phyloP scores from a whole-genome alignment of 1,284 basidiomycete genomes.

The Apiotrichum veenhuisii region DNA sequence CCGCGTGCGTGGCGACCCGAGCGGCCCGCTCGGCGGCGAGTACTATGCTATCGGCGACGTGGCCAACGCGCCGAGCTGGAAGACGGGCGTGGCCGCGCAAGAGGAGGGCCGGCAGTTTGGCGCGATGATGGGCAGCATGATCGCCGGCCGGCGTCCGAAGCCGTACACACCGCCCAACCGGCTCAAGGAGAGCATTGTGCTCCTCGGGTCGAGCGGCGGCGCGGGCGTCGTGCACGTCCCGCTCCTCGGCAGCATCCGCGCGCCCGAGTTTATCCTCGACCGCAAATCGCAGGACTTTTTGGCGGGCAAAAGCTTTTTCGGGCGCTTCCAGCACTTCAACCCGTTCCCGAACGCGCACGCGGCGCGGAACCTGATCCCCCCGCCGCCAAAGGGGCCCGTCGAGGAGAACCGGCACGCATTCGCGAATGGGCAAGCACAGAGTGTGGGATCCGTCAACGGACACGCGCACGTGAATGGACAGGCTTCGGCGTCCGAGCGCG shows the following conservation, averaged over 20 bases:
- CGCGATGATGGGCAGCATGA: conserved; percentile 26
- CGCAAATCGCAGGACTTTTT: conserved; percentile 31
- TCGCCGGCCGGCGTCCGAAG: conserved; percentile 28
- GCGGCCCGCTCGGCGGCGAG: conserved; percentile 25
- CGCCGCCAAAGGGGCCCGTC: too few species aligned
- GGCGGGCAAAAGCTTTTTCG: conserved; percentile 16
- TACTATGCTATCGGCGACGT: conserved; percentile 48
- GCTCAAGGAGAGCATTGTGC: conserved; percentile 23
- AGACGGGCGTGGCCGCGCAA: conserved; percentile 33
- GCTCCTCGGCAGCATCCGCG: conserved; percentile 23
- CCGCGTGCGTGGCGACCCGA: conserved; percentile 12
- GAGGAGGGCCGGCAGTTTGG: conserved; percentile 12
- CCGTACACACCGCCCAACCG: conserved; percentile 20
- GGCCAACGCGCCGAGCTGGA: conserved; percentile 37
- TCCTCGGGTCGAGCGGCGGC: conserved; percentile 32
- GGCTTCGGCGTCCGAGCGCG: too few species aligned
- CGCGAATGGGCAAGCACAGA: too few species aligned
- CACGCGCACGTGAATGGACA: too few species aligned
- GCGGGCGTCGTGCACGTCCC: conserved; percentile 33
- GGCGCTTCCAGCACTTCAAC: too few species aligned
- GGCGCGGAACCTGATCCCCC: too few species aligned
- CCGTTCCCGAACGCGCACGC: too few species aligned
- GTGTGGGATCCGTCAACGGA: too few species aligned
- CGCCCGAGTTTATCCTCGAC: conserved; percentile 29
- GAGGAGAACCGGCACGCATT: too few species aligned